Evolutionary conservation across 2,329 filamentous ascomycete species (phyloP), one percentile per base, ranked within the genome.

Genomic region (Hirsutella rhossiliensis): DNA sequence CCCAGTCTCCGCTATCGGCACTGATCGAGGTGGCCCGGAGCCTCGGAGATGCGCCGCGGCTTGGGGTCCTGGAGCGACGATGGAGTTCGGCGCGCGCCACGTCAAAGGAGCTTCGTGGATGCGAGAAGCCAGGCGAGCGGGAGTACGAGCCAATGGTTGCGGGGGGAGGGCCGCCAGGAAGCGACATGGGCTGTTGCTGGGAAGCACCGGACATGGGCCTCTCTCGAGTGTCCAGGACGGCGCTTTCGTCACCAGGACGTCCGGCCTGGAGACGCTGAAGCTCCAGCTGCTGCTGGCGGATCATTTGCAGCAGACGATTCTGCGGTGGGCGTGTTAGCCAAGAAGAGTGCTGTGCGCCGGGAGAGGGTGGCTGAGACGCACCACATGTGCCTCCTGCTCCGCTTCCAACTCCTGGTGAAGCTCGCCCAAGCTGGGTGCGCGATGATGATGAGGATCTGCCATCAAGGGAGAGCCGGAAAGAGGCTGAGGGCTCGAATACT

Each of bases 381-480:
- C 79, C 50, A 88, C 84, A 62, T 87, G 83, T 20, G 78, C 81
- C 56, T 88, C 84, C 58, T 87, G 83, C 63, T 88, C 84, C 43
- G 80, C 82, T 60, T 88, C 84, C 2, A 88, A 69, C 62, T 87
- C 82, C 57, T 88, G 84, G 52, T 88, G 83, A 37, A 88, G 74
- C 61, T 87, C 83, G 17, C 84, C 84, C 48, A 88, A 62, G 57
- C 83, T 87, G 3, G 82, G 82, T 1, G 80, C 66, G 41, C 84
- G 72, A 51, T 78, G 75, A 55, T 84, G 82, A 52, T 78, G 73
- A 15, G 78, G 75, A 51, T 80, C 76, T 30, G 57, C 59, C 43
- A 63, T 55, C 42, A 68, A 59, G 8, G 74, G 70, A 11, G 73
- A 75, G 45, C 66, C 56, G 46, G 72, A 61, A 4, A 73, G 50